A percentile compares a stretch with the other conserved stretches of the same genome.
Evolutionary conservation across 345 rosid species (phyloP).

Genomic region (Reutealis trisperma): DNA sequence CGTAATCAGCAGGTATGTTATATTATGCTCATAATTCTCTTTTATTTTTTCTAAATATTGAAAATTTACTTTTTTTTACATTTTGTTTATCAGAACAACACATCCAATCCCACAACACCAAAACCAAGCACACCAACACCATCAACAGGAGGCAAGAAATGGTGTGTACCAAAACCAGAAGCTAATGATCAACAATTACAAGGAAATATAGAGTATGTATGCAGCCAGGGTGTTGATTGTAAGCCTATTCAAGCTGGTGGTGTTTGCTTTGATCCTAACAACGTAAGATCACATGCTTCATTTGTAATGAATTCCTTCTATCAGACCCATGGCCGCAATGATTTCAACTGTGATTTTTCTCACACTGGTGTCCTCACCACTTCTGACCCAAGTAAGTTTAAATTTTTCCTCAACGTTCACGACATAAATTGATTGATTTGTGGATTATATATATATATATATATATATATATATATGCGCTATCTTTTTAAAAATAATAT

Average conservation of each 20-base stretch:
- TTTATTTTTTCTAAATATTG: not conserved
- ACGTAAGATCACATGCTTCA: slow-evolving; percentile 52
- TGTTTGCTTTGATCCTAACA: slow-evolving; percentile 56
- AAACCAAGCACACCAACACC: not conserved
- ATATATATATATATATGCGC: no score
- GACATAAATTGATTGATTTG: not conserved
- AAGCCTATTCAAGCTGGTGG: slow-evolving; percentile 74
- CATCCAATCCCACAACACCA: not conserved
- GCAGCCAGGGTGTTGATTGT: slow-evolving; percentile 71
- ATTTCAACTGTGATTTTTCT: slow-evolving; percentile 50
- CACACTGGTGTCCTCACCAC: slow-evolving; percentile 44
- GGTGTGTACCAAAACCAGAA: slow-evolving; percentile 56
- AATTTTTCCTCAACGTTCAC: not conserved
- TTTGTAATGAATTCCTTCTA: slow-evolving; percentile 74
- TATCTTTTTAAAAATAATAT: no score
- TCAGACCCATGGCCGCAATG: slow-evolving; percentile 43
- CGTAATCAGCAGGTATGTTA: slow-evolving; percentile 35
- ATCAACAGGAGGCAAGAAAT: slow-evolving; percentile 39
- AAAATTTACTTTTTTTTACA: not conserved
- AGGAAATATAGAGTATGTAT: slow-evolving; percentile 60
- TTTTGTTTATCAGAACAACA: not conserved
- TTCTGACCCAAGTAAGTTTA: slow-evolving; percentile 52
- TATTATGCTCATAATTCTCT: not conserved
- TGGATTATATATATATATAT: no score
- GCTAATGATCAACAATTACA: slow-evolving; percentile 51